A percentile compares a stretch with the other conserved stretches of the same genome.
phyloP scores from a whole-genome alignment of 2,329 filamentous ascomycete genomes.

The Penicillium sp. region DNA sequence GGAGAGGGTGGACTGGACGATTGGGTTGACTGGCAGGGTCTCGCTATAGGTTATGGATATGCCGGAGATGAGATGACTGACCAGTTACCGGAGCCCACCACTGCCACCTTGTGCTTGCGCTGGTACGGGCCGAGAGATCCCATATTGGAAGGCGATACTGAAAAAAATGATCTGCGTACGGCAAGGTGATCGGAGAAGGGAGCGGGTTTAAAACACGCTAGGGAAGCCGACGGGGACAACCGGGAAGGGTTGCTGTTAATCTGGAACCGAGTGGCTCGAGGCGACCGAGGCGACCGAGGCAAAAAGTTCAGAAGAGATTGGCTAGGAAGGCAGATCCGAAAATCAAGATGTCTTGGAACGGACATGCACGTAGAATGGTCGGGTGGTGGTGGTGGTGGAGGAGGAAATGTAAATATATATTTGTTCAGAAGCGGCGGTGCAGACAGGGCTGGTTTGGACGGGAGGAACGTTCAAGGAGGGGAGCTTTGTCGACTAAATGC shows the following conservation, averaged over 20 bases:
- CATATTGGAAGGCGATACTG: constrained; percentile 25
- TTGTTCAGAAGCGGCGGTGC: no score
- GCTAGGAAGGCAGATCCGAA: constrained; percentile 21
- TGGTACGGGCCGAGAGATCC: constrained; percentile 26
- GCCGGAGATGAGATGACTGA: constrained; percentile 34
- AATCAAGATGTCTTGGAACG: constrained; percentile 9
- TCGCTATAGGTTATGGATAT: no score
- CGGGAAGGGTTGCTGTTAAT: constrained; percentile 14
- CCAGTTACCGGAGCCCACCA: constrained; percentile 97
- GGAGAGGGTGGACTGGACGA: no score
- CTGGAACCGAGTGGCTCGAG: constrained; percentile 18
- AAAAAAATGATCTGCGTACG: constrained; percentile 18
- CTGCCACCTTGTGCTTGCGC: constrained; percentile 50
- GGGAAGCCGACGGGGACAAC: constrained; percentile 15
- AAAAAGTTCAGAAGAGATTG: constrained; percentile 6
- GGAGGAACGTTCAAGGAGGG: no score
- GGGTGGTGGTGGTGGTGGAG: constrained; percentile 8
- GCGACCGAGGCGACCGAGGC: constrained; percentile 23
- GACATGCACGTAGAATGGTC: constrained; percentile 12
- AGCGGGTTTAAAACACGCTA: constrained; percentile 15
- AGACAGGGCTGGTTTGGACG: no score
- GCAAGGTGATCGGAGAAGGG: constrained; percentile 7
- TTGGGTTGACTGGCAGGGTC: no score
- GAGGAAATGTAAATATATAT: no score
- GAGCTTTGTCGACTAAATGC: no score